A percentile compares a stretch with the other conserved stretches of the same genome.
phyloP scores from a whole-genome alignment of 2,329 filamentous ascomycete species.

The Cucurbitaria berberidis region DNA sequence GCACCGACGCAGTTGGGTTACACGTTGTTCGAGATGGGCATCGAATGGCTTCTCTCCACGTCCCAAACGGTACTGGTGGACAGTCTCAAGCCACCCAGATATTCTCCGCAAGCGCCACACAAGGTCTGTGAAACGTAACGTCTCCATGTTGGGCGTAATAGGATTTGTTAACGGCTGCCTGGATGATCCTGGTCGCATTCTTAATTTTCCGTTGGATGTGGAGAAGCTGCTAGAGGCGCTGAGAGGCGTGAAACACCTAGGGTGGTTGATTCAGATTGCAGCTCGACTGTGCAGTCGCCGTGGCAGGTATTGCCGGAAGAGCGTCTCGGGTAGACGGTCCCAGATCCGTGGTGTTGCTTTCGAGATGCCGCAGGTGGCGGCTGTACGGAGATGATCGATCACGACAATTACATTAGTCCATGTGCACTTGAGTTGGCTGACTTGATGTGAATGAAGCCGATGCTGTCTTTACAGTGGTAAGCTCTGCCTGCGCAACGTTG shows the following conservation, averaged over 20 bases:
- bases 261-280: not conserved
- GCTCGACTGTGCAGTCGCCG: not conserved
- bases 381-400: constrained; percentile 17
- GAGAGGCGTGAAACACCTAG: not conserved
- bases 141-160: not conserved
- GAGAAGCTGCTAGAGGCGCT: not conserved
- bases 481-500: constrained; percentile 8
- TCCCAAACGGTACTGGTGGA: too few relatives aligned
- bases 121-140: too few relatives aligned
- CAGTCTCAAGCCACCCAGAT: too few relatives aligned
- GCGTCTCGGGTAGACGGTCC: constrained; percentile 1
- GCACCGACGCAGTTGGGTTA: too few relatives aligned
- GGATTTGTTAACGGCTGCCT: not conserved
- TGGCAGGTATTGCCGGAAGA: not conserved
- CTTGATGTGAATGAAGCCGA: constrained; percentile 1
- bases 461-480: constrained; percentile 1
- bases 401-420: not conserved
- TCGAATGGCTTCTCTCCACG: too few relatives aligned
- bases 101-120: too few relatives aligned
- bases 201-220: not conserved
- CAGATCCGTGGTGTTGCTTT: constrained; percentile 10
- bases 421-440: constrained; percentile 7
- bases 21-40: too few relatives aligned
- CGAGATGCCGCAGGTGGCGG: constrained; percentile 18
- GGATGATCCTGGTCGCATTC: not conserved